Percentiles rank a stretch among this genome's conserved stretches.
Evolutionary conservation across 768 basidiomycete genomes (phyloP).

Genomic region (Mycena epipterygia): DNA sequence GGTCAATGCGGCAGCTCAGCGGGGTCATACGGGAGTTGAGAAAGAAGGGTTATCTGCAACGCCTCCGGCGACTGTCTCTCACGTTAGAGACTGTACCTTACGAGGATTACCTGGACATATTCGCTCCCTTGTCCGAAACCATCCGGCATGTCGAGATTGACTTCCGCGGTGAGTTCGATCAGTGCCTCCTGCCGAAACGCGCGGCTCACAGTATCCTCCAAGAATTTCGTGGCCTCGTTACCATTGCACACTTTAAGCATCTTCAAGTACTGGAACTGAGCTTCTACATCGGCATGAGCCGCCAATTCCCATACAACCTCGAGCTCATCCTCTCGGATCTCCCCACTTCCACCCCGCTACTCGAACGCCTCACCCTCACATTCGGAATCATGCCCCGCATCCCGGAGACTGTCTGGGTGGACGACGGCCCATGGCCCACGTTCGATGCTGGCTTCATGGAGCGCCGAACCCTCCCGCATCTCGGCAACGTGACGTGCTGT

Average conservation of each 20-base stretch:
- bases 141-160: conserved; percentile 14
- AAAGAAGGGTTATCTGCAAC: background rate
- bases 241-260: background rate
- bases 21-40: background rate
- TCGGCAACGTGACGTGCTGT: conserved; percentile 11
- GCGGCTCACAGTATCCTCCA: background rate
- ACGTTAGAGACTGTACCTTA: too few relatives aligned
- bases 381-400: conserved; percentile 3
- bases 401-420: conserved; percentile 3
- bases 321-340: background rate
- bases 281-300: background rate
- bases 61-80: background rate
- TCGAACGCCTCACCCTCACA: conserved; percentile 1
- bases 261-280: conserved; percentile 1
- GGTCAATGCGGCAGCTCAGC: background rate
- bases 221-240: background rate
- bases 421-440: background rate
- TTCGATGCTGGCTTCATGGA: conserved; percentile 19
- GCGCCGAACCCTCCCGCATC: conserved; percentile 6
- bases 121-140: background rate
- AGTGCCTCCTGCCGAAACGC: too few relatives aligned
- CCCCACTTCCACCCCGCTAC: background rate
- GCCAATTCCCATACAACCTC: background rate
- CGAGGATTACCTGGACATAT: background rate
- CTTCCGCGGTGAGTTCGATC: background rate